Conservation (phyloP, 2,329 filamentous ascomycete species). For the Cladosporium colombiae region DNA sequence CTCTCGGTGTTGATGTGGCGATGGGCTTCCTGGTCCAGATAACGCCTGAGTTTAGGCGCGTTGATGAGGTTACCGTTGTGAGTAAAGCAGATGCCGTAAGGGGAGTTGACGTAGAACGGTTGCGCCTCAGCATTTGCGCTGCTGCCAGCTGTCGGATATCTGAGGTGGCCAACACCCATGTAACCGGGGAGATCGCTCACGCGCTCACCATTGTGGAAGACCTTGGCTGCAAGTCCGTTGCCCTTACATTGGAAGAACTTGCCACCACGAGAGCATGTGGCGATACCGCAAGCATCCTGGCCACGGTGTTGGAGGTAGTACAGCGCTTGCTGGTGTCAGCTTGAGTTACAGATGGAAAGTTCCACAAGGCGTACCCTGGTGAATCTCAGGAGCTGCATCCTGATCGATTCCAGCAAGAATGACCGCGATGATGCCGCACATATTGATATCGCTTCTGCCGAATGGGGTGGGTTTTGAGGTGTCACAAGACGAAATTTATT, state of each 20-base stretch:
- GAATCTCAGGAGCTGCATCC: slow-evolving; percentile 40
- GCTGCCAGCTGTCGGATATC: slow-evolving; percentile 88
- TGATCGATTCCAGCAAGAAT: slow-evolving; percentile 47
- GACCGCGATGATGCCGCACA: slow-evolving; percentile 55
- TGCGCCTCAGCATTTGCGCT: slow-evolving; percentile 83
- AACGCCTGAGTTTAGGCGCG: slow-evolving; percentile 66
- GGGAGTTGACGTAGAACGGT: slow-evolving; percentile 87
- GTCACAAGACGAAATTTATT: background rate
- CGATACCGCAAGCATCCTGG: slow-evolving; percentile 86
- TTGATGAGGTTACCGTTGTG: slow-evolving; percentile 92
- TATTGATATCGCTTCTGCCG: slow-evolving; percentile 33
- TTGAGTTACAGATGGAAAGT: slow-evolving; percentile 45
- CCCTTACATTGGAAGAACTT: slow-evolving; percentile 88
- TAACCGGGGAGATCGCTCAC: slow-evolving; percentile 75
- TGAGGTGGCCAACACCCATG: slow-evolving; percentile 82
- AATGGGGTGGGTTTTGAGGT: background rate
- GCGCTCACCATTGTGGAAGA: slow-evolving; percentile 78
- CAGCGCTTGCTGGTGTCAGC: slow-evolving; percentile 29
- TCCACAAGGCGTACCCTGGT: slow-evolving; percentile 30
- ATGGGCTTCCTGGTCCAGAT: slow-evolving; percentile 75
- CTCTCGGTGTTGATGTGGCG: slow-evolving; percentile 89
- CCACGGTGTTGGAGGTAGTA: slow-evolving; percentile 61
- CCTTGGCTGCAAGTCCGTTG: slow-evolving; percentile 81
- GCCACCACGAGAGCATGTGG: slow-evolving; percentile 72
- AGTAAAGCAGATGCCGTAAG: slow-evolving; percentile 77